A percentile compares a stretch with the other conserved stretches of the same genome.
These are phyloP conservation scores for Tieghemostelium lacteum DNA, from an alignment of 78 protist genomes.

Conservation along the genomic window DNA sequence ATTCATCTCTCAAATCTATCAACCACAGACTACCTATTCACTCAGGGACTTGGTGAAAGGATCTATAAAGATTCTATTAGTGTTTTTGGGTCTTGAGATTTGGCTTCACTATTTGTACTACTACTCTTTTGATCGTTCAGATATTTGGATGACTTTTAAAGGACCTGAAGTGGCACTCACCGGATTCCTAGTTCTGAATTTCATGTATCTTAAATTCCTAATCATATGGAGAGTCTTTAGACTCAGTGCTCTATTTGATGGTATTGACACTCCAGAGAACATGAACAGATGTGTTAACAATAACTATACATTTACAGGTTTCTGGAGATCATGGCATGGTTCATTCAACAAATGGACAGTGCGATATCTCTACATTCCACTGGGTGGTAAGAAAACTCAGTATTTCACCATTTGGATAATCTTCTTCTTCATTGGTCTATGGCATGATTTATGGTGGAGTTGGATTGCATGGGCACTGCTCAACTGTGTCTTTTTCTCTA, in stretches of 20 bases:
- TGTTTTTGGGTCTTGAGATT: conserved; percentile 60
- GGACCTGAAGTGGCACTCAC: conserved; percentile 67
- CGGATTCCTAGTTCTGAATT: conserved; percentile 62
- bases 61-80: conserved; percentile 52
- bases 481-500: conserved; percentile 79
- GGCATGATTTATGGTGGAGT: conserved; percentile 89
- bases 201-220: conserved; percentile 89
- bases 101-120: conserved; percentile 61
- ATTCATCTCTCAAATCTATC: conserved; percentile 66
- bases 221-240: conserved; percentile 90
- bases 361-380: conserved; percentile 92
- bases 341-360: conserved; percentile 90
- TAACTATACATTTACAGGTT: conserved; percentile 83
- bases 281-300: conserved; percentile 89
- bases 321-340: conserved; percentile 93
- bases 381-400: conserved; percentile 89
- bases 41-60: conserved; percentile 8
- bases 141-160: conserved; percentile 56
- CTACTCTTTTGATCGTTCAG: conserved; percentile 56
- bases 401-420: conserved; percentile 80
- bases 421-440: conserved; percentile 88
- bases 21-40: conserved; percentile 52
- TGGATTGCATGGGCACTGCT: conserved; percentile 87
- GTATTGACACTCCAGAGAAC: conserved; percentile 91
- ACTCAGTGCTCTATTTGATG: conserved; percentile 85